phyloP scores from a whole-genome alignment of 2,329 filamentous ascomycete species.

The Graphilbum sp. region DNA sequence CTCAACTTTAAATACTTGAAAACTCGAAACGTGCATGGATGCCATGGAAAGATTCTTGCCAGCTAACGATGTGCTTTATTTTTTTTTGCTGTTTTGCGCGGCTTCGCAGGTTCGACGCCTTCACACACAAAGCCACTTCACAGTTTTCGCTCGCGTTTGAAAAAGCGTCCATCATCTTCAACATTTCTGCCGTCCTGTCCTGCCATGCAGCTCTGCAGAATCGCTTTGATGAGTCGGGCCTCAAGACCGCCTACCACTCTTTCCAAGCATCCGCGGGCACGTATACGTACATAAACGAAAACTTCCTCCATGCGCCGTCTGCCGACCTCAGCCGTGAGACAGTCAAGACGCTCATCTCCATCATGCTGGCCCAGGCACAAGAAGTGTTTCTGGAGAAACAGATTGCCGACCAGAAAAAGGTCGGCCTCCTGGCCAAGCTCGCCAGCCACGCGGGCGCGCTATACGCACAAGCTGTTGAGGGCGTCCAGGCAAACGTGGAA shows the following conservation, averaged over 20 bases:
- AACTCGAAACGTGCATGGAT: too few species aligned
- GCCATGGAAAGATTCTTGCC: neutral
- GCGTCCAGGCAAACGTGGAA: slow-evolving; percentile 79
- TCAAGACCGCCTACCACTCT: slow-evolving; percentile 95
- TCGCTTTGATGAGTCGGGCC: slow-evolving; percentile 74
- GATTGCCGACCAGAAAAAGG: slow-evolving; percentile 80
- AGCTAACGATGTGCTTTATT: neutral
- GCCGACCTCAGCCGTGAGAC: slow-evolving; percentile 93
- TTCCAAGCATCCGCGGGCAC: slow-evolving; percentile 97
- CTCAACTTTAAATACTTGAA: too few species aligned
- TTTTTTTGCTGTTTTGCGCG: too few species aligned
- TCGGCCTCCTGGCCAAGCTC: slow-evolving; percentile 78
- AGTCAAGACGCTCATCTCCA: slow-evolving; percentile 80
- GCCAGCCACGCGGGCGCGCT: slow-evolving; percentile 81
- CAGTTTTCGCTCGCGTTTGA: slow-evolving; percentile 96
- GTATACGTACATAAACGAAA: slow-evolving; percentile 99
- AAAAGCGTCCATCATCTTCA: slow-evolving; percentile 98
- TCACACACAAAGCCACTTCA: slow-evolving; percentile 92
- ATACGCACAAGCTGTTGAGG: slow-evolving; percentile 76
- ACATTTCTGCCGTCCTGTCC: slow-evolving; percentile 91
- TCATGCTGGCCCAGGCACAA: slow-evolving; percentile 91
- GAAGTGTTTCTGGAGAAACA: slow-evolving; percentile 98
- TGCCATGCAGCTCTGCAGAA: slow-evolving; percentile 91
- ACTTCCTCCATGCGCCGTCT: slow-evolving; percentile 92
- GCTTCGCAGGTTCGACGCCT: slow-evolving; percentile 82